These are phyloP conservation scores for Acacia confusa DNA, from an alignment of 306 rosid genomes.

Conservation along the genomic window DNA sequence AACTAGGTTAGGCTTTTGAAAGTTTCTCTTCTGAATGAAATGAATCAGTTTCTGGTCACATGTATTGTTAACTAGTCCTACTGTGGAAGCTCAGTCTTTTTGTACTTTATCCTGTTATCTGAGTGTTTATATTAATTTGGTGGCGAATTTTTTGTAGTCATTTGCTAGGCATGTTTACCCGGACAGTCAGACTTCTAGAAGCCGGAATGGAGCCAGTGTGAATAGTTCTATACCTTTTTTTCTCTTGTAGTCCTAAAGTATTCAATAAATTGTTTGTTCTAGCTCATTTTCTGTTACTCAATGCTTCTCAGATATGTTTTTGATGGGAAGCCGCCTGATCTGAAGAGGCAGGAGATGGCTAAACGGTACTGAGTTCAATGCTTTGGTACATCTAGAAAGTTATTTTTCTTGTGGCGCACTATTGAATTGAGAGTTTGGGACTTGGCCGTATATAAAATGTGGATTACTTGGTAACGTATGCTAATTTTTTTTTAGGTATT, in stretches of 20 bases:
- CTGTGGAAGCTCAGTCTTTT: neutral
- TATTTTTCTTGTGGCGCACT: neutral
- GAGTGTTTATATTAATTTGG: neutral
- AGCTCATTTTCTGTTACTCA: neutral
- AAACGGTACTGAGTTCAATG: conserved; percentile 63
- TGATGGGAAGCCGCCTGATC: conserved; percentile 87
- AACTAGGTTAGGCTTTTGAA: conserved; percentile 60
- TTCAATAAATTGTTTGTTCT: neutral
- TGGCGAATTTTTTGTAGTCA: conserved; percentile 50
- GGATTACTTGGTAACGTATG: neutral
- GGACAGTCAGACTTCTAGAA: conserved; percentile 95
- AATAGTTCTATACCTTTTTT: neutral
- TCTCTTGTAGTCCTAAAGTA: neutral
- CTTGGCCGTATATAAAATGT: neutral
- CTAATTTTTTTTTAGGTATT: conserved; percentile 45
- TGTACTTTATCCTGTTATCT: neutral
- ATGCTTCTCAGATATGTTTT: conserved; percentile 72
- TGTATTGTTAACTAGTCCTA: no score
- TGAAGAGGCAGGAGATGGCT: conserved; percentile 88
- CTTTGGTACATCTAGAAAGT: conserved; percentile 24
- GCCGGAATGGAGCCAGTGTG: conserved; percentile 95
- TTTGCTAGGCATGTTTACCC: conserved; percentile 91
- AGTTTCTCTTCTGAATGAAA: neutral
- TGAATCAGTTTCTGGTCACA: neutral
- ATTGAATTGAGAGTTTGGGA: neutral